Conservation (phyloP, 2,329 filamentous ascomycete genomes). For the Aspergillus proliferans region DNA sequence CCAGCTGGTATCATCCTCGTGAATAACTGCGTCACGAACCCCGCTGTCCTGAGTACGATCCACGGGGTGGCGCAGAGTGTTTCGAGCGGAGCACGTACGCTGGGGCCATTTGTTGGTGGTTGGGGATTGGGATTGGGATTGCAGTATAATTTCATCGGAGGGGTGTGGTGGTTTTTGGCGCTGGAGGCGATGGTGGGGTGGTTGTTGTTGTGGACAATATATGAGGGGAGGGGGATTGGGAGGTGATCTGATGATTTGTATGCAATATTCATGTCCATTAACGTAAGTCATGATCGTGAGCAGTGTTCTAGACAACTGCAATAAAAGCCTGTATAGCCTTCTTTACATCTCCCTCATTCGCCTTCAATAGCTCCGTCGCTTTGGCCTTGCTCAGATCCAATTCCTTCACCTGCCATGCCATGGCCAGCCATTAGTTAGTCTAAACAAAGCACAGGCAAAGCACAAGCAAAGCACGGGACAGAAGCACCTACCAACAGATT, state of each 20-base stretch:
- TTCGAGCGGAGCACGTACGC: slow-evolving; percentile 48
- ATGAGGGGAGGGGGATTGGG: slow-evolving; percentile 60
- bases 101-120: slow-evolving; percentile 51
- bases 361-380: slow-evolving; percentile 42
- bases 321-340: slow-evolving; percentile 40
- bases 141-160: slow-evolving; percentile 49
- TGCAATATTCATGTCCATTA: not conserved
- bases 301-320: slow-evolving; percentile 13
- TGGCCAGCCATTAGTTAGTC: not conserved
- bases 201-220: slow-evolving; percentile 53
- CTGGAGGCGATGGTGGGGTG: slow-evolving; percentile 52
- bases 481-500: slow-evolving; percentile 36
- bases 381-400: slow-evolving; percentile 42
- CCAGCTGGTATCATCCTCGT: slow-evolving; percentile 55
- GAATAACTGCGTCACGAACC: slow-evolving; percentile 55
- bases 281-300: not conserved
- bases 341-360: slow-evolving; percentile 40
- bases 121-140: slow-evolving; percentile 51
- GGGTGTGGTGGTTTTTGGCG: slow-evolving; percentile 54
- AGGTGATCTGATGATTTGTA: slow-evolving; percentile 17
- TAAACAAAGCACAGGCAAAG: not conserved
- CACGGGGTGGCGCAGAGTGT: slow-evolving; percentile 55
- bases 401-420: slow-evolving; percentile 34
- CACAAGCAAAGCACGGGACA: not conserved
- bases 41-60: slow-evolving; percentile 51